phyloP scores from a whole-genome alignment of 148 eudicot species.

The Agrostemma githago region DNA sequence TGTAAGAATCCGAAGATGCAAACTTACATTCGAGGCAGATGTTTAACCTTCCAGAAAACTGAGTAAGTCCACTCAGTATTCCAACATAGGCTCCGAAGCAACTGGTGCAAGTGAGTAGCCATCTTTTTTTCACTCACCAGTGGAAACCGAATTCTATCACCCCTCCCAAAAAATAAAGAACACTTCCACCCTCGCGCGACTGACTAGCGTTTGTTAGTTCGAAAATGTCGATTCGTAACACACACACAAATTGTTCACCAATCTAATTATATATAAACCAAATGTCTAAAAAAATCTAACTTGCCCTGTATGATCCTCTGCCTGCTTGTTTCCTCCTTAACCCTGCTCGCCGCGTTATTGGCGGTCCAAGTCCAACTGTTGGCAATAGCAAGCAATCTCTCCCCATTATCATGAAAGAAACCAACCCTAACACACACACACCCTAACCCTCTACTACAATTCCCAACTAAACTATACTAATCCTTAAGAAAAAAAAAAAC shows the following conservation, averaged over 20 bases:
- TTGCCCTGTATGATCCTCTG: constrained; percentile 95
- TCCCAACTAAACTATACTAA: constrained; percentile 26
- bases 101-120: constrained; percentile 67
- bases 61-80: constrained; percentile 72
- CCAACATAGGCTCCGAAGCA: constrained; percentile 64
- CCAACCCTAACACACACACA: constrained; percentile 30
- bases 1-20: background rate
- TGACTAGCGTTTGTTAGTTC: constrained; percentile 30
- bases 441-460: constrained; percentile 22
- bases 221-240: constrained; percentile 33
- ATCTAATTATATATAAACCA: constrained; percentile 24
- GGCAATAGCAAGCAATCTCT: constrained; percentile 52
- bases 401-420: constrained; percentile 52
- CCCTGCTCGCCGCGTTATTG: constrained; percentile 77
- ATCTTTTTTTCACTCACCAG: constrained; percentile 39
- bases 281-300: constrained; percentile 47
- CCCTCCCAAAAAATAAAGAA: constrained; percentile 38
- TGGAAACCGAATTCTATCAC: constrained; percentile 34
- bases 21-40: constrained; percentile 71
- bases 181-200: constrained; percentile 21
- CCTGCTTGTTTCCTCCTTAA: constrained; percentile 95
- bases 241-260: constrained; percentile 28
- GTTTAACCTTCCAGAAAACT: constrained; percentile 83
- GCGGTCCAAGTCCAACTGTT: constrained; percentile 81
- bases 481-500: constrained; percentile 3